Percentiles rank a stretch among this genome's conserved stretches.
These are phyloP conservation scores for Penicillium janthinellum DNA, from an alignment of 2,329 filamentous ascomycete genomes.

Conservation along the genomic window DNA sequence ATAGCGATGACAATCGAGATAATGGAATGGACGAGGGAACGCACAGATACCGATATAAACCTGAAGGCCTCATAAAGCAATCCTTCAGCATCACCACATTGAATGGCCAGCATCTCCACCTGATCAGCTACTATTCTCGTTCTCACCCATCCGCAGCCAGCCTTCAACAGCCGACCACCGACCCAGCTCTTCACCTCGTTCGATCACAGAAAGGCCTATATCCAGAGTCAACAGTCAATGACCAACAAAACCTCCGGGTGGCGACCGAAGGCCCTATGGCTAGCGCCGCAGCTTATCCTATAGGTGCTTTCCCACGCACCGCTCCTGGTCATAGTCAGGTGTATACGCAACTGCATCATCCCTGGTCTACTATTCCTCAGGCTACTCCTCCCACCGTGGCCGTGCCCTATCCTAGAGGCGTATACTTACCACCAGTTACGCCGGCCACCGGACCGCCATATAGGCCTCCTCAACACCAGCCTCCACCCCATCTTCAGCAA, in stretches of 20 bases:
- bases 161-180: constrained; percentile 77
- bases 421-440: constrained; percentile 41
- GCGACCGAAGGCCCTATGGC: constrained; percentile 74
- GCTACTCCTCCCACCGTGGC: constrained; percentile 45
- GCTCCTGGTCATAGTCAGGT: constrained; percentile 44
- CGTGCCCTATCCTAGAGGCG: constrained; percentile 35
- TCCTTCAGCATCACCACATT: constrained; percentile 98
- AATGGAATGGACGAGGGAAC: constrained; percentile 69
- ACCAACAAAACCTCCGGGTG: constrained; percentile 76
- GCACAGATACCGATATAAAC: constrained; percentile 92
- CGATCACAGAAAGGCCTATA: constrained; percentile 93
- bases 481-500: constrained; percentile 27
- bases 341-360: constrained; percentile 29
- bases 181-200: constrained; percentile 78
- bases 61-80: constrained; percentile 97
- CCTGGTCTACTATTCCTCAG: constrained; percentile 49
- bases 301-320: constrained; percentile 57
- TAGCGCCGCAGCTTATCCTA: constrained; percentile 54
- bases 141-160: constrained; percentile 72
- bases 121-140: constrained; percentile 95
- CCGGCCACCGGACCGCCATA: constrained; percentile 36
- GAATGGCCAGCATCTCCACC: constrained; percentile 84
- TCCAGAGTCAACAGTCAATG: constrained; percentile 90
- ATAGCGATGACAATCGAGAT: constrained; percentile 80
- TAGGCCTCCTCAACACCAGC: constrained; percentile 32